These are phyloP conservation scores for Baorangia bicolor DNA, from an alignment of 768 basidiomycete genomes.

Conservation along the genomic window DNA sequence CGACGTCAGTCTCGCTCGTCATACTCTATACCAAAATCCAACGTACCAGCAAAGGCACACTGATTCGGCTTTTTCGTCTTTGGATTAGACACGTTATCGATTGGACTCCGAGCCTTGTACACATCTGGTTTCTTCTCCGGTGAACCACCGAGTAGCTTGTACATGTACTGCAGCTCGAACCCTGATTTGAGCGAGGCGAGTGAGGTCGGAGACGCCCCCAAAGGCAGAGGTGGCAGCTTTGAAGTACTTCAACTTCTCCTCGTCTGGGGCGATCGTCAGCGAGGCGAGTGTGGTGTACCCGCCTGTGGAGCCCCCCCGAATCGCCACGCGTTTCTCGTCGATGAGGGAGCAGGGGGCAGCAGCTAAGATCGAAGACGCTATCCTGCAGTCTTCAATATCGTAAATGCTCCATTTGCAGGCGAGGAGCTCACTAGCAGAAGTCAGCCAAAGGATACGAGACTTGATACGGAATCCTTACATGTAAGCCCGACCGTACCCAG, in stretches of 20 bases:
- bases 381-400: conserved; percentile 60
- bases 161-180: conserved; percentile 57
- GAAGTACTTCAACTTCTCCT: conserved; percentile 43
- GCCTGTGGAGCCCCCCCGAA: conserved; percentile 70
- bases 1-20: not conserved
- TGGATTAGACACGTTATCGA: conserved; percentile 41
- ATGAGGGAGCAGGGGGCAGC: conserved; percentile 41
- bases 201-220: conserved; percentile 63
- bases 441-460: not conserved
- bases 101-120: conserved; percentile 3
- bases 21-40: not conserved
- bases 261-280: conserved; percentile 47
- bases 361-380: conserved; percentile 34
- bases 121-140: conserved; percentile 27
- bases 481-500: conserved; percentile 68
- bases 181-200: conserved; percentile 50
- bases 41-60: conserved; percentile 41
- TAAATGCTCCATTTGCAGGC: conserved; percentile 67
- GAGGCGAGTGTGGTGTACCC: conserved; percentile 62
- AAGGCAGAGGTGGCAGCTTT: conserved; percentile 62
- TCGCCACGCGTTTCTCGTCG: conserved; percentile 58
- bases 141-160: conserved; percentile 57
- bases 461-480: conserved; percentile 33
- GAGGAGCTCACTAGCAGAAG: conserved; percentile 45
- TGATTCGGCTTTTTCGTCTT: conserved; percentile 29